phyloP scores from a whole-genome alignment of 495 filamentous ascomycete genomes.

The Pseudevernia furfuracea region DNA sequence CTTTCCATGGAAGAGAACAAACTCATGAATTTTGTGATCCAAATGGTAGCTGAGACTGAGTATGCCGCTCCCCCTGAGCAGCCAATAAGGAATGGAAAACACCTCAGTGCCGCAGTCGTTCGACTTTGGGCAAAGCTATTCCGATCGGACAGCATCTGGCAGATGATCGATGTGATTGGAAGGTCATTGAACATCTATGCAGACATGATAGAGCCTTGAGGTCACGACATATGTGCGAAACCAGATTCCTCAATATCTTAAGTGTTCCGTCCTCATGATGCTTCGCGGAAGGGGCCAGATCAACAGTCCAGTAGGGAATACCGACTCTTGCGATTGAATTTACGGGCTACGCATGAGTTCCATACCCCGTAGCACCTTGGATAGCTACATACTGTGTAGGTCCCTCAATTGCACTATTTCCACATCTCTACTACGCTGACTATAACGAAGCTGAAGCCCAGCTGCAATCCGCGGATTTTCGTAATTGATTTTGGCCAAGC shows the following conservation, averaged over 20 bases:
- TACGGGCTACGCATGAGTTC: no score
- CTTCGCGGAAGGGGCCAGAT: no score
- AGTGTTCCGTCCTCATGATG: background rate
- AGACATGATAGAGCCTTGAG: constrained; percentile 3
- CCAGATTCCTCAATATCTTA: background rate
- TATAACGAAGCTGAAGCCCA: no score
- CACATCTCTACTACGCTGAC: no score
- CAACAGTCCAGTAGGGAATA: no score
- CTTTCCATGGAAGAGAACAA: background rate
- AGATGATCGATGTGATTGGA: constrained; percentile 9
- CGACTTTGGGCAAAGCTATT: constrained; percentile 9
- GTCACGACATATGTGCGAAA: background rate
- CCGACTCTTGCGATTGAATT: no score
- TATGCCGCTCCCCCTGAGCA: background rate
- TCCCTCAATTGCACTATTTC: no score
- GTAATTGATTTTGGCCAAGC: no score
- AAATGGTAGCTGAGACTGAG: constrained; percentile 2
- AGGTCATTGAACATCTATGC: constrained; percentile 7
- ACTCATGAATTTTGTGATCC: constrained; percentile 1
- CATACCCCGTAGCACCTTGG: no score
- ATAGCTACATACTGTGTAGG: no score
- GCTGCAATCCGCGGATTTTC: no score
- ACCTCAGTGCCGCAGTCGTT: constrained; percentile 1
- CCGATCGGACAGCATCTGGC: constrained; percentile 5
- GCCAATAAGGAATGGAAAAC: background rate